Conservation (phyloP, 2,329 filamentous ascomycete genomes). For the Venturia effusa region DNA sequence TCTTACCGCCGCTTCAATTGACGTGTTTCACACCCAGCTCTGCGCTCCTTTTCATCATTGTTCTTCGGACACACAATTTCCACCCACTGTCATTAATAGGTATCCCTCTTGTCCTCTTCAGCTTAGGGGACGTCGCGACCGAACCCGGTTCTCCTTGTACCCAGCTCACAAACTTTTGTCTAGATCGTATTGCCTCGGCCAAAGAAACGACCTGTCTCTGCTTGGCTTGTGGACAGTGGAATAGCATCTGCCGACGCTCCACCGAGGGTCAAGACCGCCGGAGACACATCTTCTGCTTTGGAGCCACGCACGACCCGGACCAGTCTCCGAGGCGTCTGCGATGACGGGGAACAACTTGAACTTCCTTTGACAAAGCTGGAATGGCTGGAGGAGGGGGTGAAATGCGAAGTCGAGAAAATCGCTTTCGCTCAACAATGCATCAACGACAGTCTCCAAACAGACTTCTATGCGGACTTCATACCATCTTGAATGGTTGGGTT, state of each 20-base stretch:
- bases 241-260: not conserved
- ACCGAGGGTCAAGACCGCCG: not conserved
- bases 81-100: not conserved
- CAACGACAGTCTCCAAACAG: too few species aligned
- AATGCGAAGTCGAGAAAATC: too few species aligned
- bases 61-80: not conserved
- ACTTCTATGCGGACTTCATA: too few species aligned
- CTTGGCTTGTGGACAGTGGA: not conserved
- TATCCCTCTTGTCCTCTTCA: not conserved
- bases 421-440: too few species aligned
- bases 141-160: not conserved
- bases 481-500: too few species aligned
- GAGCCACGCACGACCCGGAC: not conserved
- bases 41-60: not conserved
- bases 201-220: not conserved
- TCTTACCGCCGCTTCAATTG: not conserved
- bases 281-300: not conserved
- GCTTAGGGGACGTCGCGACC: not conserved
- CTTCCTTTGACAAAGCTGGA: too few species aligned
- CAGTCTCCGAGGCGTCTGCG: too few species aligned
- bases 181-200: not conserved
- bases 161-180: not conserved
- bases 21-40: not conserved
- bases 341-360: too few species aligned
- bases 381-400: too few species aligned